Conservation (phyloP, 2,329 filamentous ascomycete genomes). For the Cytospora paraplurivora region DNA sequence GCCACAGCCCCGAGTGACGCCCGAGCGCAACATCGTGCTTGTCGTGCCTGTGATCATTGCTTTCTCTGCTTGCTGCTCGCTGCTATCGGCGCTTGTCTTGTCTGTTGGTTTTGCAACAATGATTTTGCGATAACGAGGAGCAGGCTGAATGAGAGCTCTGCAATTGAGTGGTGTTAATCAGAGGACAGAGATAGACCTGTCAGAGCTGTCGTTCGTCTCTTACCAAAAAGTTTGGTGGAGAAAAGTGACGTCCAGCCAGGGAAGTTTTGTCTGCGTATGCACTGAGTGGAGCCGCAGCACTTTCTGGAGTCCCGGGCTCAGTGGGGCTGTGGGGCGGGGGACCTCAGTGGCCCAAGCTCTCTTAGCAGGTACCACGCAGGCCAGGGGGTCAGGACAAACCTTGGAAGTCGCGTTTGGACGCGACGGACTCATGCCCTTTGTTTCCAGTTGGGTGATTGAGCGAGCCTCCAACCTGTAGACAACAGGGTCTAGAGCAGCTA, state of each 20-base stretch:
- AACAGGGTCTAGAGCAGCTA: too few species aligned
- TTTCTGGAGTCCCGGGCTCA: too few species aligned
- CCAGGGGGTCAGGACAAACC: too few species aligned
- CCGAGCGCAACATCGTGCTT: slow-evolving; percentile 38
- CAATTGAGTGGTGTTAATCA: not conserved
- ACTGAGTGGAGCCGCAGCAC: not conserved
- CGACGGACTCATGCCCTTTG: too few species aligned
- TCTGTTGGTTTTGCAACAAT: not conserved
- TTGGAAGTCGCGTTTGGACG: too few species aligned
- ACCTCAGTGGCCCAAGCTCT: slow-evolving; percentile 12
- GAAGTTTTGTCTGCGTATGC: not conserved
- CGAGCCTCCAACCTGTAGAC: too few species aligned
- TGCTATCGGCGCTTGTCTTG: not conserved
- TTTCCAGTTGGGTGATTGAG: too few species aligned
- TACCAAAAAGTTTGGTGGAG: slow-evolving; percentile 26
- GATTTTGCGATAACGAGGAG: not conserved
- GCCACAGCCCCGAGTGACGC: slow-evolving; percentile 35
- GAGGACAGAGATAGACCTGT: not conserved
- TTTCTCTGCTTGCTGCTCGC: not conserved
- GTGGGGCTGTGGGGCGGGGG: too few species aligned
- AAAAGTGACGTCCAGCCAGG: slow-evolving; percentile 22
- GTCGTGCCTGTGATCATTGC: slow-evolving; percentile 38
- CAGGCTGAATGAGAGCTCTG: not conserved
- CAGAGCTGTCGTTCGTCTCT: slow-evolving; percentile 4
- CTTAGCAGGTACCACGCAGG: too few species aligned